Conservation (phyloP, 2,329 filamentous ascomycete species). For the Talaromyces sp. region DNA sequence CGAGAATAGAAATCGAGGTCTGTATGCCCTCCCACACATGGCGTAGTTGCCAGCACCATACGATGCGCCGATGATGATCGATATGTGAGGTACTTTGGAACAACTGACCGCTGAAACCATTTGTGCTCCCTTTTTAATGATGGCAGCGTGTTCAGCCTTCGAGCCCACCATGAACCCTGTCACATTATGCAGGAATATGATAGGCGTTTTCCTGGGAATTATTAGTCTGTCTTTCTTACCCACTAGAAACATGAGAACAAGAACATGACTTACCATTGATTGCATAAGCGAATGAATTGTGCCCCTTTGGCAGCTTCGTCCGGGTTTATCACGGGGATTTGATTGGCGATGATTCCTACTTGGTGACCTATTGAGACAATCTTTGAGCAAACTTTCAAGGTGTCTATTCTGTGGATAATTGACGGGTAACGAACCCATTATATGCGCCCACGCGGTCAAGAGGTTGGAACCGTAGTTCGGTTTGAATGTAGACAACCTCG, state of each 20-base stretch:
- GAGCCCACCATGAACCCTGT: slow-evolving; percentile 48
- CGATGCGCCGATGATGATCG: slow-evolving; percentile 41
- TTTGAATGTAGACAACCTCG: slow-evolving; percentile 37
- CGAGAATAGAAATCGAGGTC: slow-evolving; percentile 41
- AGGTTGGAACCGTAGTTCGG: slow-evolving; percentile 37
- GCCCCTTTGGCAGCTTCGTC: slow-evolving; percentile 39
- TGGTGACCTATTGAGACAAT: too few species aligned
- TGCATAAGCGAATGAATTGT: slow-evolving; percentile 43
- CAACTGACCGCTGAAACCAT: slow-evolving; percentile 43
- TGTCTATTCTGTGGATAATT: too few species aligned
- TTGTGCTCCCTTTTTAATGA: slow-evolving; percentile 44
- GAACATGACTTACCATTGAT: slow-evolving; percentile 37
- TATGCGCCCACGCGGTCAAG: slow-evolving; percentile 37
- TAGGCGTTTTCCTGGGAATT: slow-evolving; percentile 32
- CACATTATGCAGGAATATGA: slow-evolving; percentile 46
- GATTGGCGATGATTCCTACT: slow-evolving; percentile 40
- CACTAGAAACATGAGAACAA: too few species aligned
- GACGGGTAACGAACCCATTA: too few species aligned
- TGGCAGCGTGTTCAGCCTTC: slow-evolving; percentile 41
- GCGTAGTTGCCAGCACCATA: slow-evolving; percentile 47
- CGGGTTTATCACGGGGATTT: slow-evolving; percentile 37
- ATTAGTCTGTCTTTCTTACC: too few species aligned
- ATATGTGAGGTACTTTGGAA: slow-evolving; percentile 43
- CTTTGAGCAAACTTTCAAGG: too few species aligned
- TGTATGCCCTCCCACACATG: slow-evolving; percentile 42